Base-by-base conservation (phyloP, 805 yeast genomes). In the Yamadazyma nakazawae region DNA sequence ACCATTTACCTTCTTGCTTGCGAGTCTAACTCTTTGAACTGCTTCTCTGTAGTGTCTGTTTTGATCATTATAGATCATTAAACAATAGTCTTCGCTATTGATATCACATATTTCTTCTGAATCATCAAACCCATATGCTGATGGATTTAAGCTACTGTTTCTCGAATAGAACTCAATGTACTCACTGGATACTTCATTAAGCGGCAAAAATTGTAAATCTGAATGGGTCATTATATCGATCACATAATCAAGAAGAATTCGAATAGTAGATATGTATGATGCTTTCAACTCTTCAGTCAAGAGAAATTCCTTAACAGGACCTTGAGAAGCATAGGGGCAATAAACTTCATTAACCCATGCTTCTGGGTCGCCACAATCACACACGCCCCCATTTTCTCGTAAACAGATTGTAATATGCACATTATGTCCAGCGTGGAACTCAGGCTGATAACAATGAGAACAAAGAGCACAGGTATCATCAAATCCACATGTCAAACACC, bases 361-460 rank as follows among this genome's bases (percentile, higher is more conserved):
- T 58, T 87, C 96, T 0, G 82, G 79, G 57, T 89, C 96, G 3
- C 96, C 96, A 62, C 96, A 88, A 58, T 88, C 96, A 61, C 95
- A 86, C 16, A 84, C 85, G 0, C 94, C 94, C 34, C 91, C 88
- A 47, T 79, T 85, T 50, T 80, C 85, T 43, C 87, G 71, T 37
- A 79, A 79, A 47, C 84, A 78, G 6, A 86, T 80, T 34, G 80
- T 72, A 14, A 81, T 77, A 46, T 82, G 79, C 8, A 86, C 82
- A 40, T 80, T 78, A 62, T 91, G 98, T 38, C 81, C 92, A 31
- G 60, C 59, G 63, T 91, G 98, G 46, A 77, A 74, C 3, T 79
- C 80, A 2, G 82, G 80, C 42, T 82, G 80, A 65, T 73, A 91
- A 61, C 98, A 91, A 48, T 76, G 69, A 10, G 82, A 75, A 61